Base-by-base conservation (phyloP, 768 basidiomycete genomes). In the Fomitopsis serialis region DNA sequence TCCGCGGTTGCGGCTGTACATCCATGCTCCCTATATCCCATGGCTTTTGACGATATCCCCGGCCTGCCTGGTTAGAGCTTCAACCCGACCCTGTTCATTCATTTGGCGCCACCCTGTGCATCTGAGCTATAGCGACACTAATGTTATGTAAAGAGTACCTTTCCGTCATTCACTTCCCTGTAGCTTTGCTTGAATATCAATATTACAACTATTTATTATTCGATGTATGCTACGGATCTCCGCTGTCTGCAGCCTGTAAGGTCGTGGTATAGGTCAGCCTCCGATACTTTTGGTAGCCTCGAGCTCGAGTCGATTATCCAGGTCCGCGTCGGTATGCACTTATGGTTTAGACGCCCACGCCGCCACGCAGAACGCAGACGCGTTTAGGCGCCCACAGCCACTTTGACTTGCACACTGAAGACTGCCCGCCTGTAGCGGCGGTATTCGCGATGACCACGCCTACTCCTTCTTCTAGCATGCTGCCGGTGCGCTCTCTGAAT, bases 401-500 rank as follows among this genome's bases (percentile, higher is more conserved):
- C 42, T 42, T 42, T 17, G 15, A 23, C 42, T 42, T 15, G n/a
- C 42, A 42, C 42, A n/a, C 17, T 23, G 42, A 17, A n/a, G 42
- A 8, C 15, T 15, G 42, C 29, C 22, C 42, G 15, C 22, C 5
- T 6, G 5, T 17, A n/a, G 5, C 15, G 5, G 15, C 8, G 21
- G 8, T 21, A 8, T 21, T 8, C 13, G 46, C 17, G 21, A 51
- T 51, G 50, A 42, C 25, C 8, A 63, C 63, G 8, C 60, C 72
- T 2, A 61, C 58, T 13, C 63, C 68, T 17, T 65, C 66, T 3
- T 62, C 69, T 11, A 61, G 53, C 13, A 54, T 60, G 7, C 53
- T 58, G 21, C 57, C 68, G 1, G 44, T 55, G 0, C 79, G 78
- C 23, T 92, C 90, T 17, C 74, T 92, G 53, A 87, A 87, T 64